A percentile compares a stretch with the other conserved stretches of the same genome.
Evolutionary conservation across 306 rosid species (phyloP).

Genomic region (Castanea sativa): DNA sequence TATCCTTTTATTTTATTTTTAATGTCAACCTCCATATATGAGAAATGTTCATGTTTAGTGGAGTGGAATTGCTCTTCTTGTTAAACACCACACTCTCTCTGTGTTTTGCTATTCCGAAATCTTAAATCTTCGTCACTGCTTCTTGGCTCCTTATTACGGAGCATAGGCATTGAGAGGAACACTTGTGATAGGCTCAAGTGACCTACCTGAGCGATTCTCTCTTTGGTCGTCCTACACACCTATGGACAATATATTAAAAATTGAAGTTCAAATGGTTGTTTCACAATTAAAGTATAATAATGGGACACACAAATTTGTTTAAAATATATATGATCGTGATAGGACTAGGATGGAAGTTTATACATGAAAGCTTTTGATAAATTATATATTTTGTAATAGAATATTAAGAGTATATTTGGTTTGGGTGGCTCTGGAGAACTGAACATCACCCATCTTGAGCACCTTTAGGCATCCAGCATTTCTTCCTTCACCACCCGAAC

Average conservation of each 20-base stretch:
- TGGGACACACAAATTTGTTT: constrained; percentile 8
- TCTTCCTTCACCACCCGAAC: constrained; percentile 46
- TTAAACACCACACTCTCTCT: background rate
- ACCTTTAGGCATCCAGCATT: background rate
- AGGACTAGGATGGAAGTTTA: background rate
- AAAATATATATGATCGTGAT: constrained; percentile 7
- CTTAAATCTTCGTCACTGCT: no score
- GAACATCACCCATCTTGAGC: constrained; percentile 10
- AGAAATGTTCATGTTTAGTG: background rate
- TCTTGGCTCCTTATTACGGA: no score
- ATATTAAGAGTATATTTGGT: constrained; percentile 18
- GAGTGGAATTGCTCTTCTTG: background rate
- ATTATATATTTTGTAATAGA: constrained; percentile 6
- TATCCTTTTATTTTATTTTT: no score
- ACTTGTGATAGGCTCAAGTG: background rate
- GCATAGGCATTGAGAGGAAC: no score
- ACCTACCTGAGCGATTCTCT: background rate
- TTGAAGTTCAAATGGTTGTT: background rate
- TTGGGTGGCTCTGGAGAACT: constrained; percentile 14
- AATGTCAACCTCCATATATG: background rate
- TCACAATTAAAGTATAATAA: background rate
- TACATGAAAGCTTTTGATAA: constrained; percentile 9
- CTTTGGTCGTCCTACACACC: background rate
- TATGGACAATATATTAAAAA: background rate
- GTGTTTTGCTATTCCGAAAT: no score